Conservation (phyloP, 1,284 basidiomycete genomes). For the Spongiforma sp. region DNA sequence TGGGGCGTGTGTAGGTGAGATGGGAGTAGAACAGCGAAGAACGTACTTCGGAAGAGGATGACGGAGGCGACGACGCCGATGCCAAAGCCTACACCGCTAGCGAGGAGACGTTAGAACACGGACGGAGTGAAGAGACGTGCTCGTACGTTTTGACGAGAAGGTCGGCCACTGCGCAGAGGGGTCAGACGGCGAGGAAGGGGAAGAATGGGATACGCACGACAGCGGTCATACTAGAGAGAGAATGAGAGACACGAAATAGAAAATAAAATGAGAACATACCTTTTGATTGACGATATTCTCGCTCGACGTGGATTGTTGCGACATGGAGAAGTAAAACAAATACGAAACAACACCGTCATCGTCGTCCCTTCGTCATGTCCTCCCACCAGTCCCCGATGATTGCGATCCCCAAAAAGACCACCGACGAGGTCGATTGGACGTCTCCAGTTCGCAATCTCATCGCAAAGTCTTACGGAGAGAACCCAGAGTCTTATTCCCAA, state of each 20-base stretch:
- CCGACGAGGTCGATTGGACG: conserved; percentile 92
- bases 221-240: conserved; percentile 83
- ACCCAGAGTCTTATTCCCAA: conserved; percentile 1
- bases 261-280: conserved; percentile 49
- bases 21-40: conserved; percentile 3
- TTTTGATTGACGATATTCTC: conserved; percentile 89
- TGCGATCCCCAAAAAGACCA: conserved; percentile 78
- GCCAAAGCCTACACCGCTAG: conserved; percentile 93
- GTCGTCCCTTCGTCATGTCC: conserved; percentile 49
- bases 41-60: conserved; percentile 94
- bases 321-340: conserved; percentile 49
- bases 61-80: conserved; percentile 95
- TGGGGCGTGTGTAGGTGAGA: background rate
- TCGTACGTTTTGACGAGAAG: conserved; percentile 80
- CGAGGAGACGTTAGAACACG: conserved; percentile 31
- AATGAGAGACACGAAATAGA: background rate
- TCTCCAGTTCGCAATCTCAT: conserved; percentile 87
- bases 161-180: conserved; percentile 64
- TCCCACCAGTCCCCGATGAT: conserved; percentile 83
- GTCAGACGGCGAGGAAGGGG: conserved; percentile 15
- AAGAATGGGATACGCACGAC: conserved; percentile 64
- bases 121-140: conserved; percentile 14
- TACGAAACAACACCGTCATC: conserved; percentile 23
- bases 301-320: conserved; percentile 69
- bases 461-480: conserved; percentile 86